Conservation (phyloP, 345 rosid genomes). For the Ailanthus altissimus region DNA sequence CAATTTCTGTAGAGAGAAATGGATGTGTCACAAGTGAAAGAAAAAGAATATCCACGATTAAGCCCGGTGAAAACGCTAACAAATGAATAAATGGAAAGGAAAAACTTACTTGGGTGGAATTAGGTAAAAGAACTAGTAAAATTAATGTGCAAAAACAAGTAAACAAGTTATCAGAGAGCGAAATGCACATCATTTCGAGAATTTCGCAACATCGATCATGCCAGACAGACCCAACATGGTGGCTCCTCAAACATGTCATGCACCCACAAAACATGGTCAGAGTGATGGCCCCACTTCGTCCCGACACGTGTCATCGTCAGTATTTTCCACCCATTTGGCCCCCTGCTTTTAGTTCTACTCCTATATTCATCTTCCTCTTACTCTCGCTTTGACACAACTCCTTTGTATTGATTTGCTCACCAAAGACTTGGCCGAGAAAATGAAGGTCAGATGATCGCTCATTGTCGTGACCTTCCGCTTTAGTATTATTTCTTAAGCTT, state of each 20-base stretch:
- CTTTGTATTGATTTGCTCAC: conserved; percentile 18
- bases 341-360: conserved; percentile 23
- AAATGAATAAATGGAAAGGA: conserved; percentile 8
- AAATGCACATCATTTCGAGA: conserved; percentile 34
- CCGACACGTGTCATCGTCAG: conserved; percentile 41
- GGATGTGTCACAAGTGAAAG: background rate
- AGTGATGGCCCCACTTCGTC: conserved; percentile 32
- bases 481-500: no score
- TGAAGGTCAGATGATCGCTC: conserved; percentile 46
- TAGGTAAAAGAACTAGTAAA: background rate
- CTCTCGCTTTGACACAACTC: conserved; percentile 18
- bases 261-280: conserved; percentile 31
- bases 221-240: conserved; percentile 49
- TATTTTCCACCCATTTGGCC: conserved; percentile 20
- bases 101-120: background rate
- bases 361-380: conserved; percentile 6
- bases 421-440: conserved; percentile 29
- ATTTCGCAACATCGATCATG: conserved; percentile 50
- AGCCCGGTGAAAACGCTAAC: background rate
- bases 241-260: conserved; percentile 47
- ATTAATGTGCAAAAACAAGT: background rate
- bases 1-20: background rate
- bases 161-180: background rate
- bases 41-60: background rate
- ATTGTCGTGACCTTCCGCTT: background rate